Percentiles rank a stretch among this genome's conserved stretches.
Evolutionary conservation across 805 yeast genomes (phyloP).

Genomic region (Ogataea dorogensis): DNA sequence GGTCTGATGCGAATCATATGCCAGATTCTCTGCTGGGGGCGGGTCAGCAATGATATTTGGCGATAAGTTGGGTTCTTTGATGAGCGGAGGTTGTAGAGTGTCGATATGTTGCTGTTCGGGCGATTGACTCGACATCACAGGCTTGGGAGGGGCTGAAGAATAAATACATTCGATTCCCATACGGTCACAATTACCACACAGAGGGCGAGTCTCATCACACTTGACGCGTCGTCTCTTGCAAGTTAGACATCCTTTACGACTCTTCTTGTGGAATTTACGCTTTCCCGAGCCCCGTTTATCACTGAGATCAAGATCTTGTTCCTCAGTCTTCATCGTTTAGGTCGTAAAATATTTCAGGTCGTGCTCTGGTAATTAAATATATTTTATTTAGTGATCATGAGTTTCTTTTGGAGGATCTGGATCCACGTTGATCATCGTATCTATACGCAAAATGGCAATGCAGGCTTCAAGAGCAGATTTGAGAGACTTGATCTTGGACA

Average conservation of each 20-base stretch:
- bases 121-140: neutral
- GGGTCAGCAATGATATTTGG: slow-evolving; percentile 33
- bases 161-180: slow-evolving; percentile 80
- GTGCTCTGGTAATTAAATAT: slow-evolving; percentile 8
- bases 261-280: slow-evolving; percentile 85
- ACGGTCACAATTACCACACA: slow-evolving; percentile 74
- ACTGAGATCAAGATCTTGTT: slow-evolving; percentile 1
- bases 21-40: slow-evolving; percentile 22
- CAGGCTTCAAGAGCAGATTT: slow-evolving; percentile 98
- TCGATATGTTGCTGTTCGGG: neutral
- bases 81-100: slow-evolving; percentile 3
- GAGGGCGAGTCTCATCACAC: slow-evolving; percentile 85
- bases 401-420: slow-evolving; percentile 94
- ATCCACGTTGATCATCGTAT: slow-evolving; percentile 95
- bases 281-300: slow-evolving; percentile 55
- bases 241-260: slow-evolving; percentile 84
- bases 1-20: slow-evolving; percentile 29
- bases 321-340: slow-evolving; percentile 9
- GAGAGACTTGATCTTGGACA: slow-evolving; percentile 87
- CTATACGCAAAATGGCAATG: slow-evolving; percentile 94
- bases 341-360: slow-evolving; percentile 9
- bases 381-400: slow-evolving; percentile 61
- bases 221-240: slow-evolving; percentile 89
- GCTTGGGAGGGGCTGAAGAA: slow-evolving; percentile 2
- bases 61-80: slow-evolving; percentile 27